These are phyloP conservation scores for Ceratorhiza oryzae-sativae DNA, from an alignment of 1,284 basidiomycete genomes.

Conservation along the genomic window DNA sequence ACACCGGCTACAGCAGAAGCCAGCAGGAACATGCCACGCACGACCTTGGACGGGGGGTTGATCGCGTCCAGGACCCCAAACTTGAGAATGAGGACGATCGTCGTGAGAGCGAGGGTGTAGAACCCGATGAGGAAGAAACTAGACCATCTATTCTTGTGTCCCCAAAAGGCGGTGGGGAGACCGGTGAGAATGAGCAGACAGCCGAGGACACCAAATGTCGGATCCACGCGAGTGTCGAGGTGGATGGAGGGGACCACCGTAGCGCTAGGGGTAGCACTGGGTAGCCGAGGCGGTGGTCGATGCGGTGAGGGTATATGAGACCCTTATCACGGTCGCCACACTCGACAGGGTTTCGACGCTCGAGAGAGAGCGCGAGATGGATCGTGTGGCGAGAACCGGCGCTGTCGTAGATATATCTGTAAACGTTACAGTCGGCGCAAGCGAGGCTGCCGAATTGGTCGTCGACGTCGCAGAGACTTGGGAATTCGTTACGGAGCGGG, in stretches of 20 bases:
- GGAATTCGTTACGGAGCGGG: conserved; percentile 1
- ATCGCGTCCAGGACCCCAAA: conserved; percentile 86
- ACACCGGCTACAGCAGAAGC: conserved; percentile 80
- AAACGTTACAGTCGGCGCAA: conserved; percentile 15
- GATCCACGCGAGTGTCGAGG: conserved; percentile 80
- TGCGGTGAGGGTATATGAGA: conserved; percentile 38
- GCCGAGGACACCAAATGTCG: conserved; percentile 89
- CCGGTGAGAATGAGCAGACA: conserved; percentile 89
- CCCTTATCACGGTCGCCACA: conserved; percentile 30
- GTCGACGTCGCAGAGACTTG: background rate
- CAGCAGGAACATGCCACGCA: conserved; percentile 90
- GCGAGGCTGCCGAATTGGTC: background rate
- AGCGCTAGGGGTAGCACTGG: conserved; percentile 57
- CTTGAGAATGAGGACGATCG: conserved; percentile 86
- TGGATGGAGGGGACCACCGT: conserved; percentile 54
- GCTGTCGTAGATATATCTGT: background rate
- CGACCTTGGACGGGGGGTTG: conserved; percentile 76
- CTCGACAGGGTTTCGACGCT: conserved; percentile 33
- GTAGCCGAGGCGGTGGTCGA: conserved; percentile 54
- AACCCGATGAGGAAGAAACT: conserved; percentile 92
- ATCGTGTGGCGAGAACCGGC: conserved; percentile 18
- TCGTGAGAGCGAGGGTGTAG: conserved; percentile 85
- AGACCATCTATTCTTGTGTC: conserved; percentile 95
- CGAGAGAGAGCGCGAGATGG: conserved; percentile 10
- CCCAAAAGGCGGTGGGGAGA: conserved; percentile 86